Conservation (phyloP, 805 yeast species). For the Cyberlindnera veronae region DNA sequence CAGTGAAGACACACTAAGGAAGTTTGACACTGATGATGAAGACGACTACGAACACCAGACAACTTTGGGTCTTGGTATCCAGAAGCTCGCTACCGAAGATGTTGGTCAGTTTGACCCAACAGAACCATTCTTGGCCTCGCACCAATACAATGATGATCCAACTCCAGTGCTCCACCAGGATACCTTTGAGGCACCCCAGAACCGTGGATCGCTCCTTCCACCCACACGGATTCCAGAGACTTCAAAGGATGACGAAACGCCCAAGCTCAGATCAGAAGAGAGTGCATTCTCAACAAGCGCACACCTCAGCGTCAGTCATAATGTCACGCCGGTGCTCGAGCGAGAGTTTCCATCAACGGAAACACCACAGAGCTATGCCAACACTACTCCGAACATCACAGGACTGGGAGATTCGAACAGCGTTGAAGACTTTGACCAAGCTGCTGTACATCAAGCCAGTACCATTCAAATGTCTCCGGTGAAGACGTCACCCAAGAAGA, state of each 20-base stretch:
- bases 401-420: too few relatives aligned
- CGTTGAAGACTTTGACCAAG: background rate
- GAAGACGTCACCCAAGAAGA: constrained; percentile 2
- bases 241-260: constrained; percentile 9
- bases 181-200: too few relatives aligned
- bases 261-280: constrained; percentile 4
- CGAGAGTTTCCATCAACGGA: too few relatives aligned
- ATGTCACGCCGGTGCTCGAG: constrained; percentile 20
- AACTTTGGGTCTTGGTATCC: constrained; percentile 18
- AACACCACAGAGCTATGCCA: too few relatives aligned
- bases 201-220: background rate
- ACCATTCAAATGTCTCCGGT: constrained; percentile 1
- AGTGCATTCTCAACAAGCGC: constrained; percentile 1
- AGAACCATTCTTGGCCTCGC: too few relatives aligned
- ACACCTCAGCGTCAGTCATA: constrained; percentile 9
- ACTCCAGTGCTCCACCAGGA: constrained; percentile 19
- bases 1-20: background rate
- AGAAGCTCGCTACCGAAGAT: constrained; percentile 10
- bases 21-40: constrained; percentile 1
- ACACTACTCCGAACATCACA: too few relatives aligned
- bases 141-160: constrained; percentile 21
- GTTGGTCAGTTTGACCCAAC: too few relatives aligned
- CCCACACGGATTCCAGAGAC: constrained; percentile 4
- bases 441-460: constrained; percentile 2
- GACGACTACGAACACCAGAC: background rate